These are phyloP conservation scores for Termitomyces sp. DNA, from an alignment of 768 basidiomycete genomes.

Conservation along the genomic window DNA sequence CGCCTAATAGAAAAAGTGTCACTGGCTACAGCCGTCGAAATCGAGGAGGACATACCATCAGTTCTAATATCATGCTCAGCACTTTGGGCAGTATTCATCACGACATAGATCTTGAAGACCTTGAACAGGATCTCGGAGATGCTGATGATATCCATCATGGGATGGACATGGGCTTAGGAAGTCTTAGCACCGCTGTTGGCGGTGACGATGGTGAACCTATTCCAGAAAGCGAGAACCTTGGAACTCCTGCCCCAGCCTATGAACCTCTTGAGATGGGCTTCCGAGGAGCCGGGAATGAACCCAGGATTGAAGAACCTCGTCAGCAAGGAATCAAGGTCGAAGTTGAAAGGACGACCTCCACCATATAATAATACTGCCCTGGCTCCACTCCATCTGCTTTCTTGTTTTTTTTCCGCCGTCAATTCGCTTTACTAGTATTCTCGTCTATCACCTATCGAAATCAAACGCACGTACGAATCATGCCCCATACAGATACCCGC, in stretches of 20 bases:
- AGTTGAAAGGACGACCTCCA: slow-evolving; percentile 56
- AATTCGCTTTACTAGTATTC: background rate
- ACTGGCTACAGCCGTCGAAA: slow-evolving; percentile 32
- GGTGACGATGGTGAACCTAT: slow-evolving; percentile 52
- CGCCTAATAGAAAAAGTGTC: slow-evolving; percentile 43
- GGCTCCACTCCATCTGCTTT: slow-evolving; percentile 6
- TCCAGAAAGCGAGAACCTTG: slow-evolving; percentile 36
- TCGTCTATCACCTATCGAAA: slow-evolving; percentile 4
- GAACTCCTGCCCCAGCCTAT: slow-evolving; percentile 55
- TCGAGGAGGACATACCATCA: slow-evolving; percentile 46
- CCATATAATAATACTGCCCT: slow-evolving; percentile 36
- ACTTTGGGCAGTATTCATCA: slow-evolving; percentile 59
- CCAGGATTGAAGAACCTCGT: background rate
- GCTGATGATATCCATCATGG: slow-evolving; percentile 56
- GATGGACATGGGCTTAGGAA: slow-evolving; percentile 50
- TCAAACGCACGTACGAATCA: slow-evolving; percentile 1
- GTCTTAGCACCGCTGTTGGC: slow-evolving; percentile 46
- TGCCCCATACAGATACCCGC: slow-evolving; percentile 5
- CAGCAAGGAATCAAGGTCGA: slow-evolving; percentile 48
- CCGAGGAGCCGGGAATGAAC: slow-evolving; percentile 15
- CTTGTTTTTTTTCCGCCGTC: slow-evolving; percentile 13
- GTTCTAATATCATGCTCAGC: slow-evolving; percentile 61
- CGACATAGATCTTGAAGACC: slow-evolving; percentile 43
- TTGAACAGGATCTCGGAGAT: slow-evolving; percentile 52
- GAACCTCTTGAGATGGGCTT: slow-evolving; percentile 49